A percentile compares a stretch with the other conserved stretches of the same genome.
These are phyloP conservation scores for Cladorrhinum samala DNA, from an alignment of 495 filamentous ascomycete species.

Conservation along the genomic window DNA sequence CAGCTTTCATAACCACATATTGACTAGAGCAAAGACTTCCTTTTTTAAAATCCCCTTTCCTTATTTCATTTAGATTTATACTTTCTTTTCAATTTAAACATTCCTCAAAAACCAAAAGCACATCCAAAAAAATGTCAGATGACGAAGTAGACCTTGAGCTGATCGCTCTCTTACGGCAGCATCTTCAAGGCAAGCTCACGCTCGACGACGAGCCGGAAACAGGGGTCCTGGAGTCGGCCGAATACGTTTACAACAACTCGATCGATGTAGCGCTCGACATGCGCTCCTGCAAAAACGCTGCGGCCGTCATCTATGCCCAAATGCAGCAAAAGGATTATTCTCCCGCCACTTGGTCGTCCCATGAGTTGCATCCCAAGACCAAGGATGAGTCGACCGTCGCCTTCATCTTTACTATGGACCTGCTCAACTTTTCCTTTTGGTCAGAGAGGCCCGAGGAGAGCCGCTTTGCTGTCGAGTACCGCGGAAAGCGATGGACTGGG, in stretches of 20 bases:
- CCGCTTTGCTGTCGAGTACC: slow-evolving; percentile 74
- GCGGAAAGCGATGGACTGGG: slow-evolving; percentile 76
- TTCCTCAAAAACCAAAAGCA: background rate
- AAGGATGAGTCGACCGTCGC: slow-evolving; percentile 72
- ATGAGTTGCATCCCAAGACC: slow-evolving; percentile 82
- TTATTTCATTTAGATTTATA: background rate
- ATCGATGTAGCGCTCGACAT: slow-evolving; percentile 87
- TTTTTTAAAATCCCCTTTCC: too few relatives aligned
- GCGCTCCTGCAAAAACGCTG: slow-evolving; percentile 70
- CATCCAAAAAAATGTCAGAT: slow-evolving; percentile 61
- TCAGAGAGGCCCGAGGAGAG: slow-evolving; percentile 57
- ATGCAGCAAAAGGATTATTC: slow-evolving; percentile 85
- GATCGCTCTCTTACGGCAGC: slow-evolving; percentile 76
- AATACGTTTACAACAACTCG: slow-evolving; percentile 85
- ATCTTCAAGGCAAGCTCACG: slow-evolving; percentile 53
- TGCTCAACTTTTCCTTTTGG: slow-evolving; percentile 97
- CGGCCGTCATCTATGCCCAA: slow-evolving; percentile 63
- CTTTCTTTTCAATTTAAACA: background rate
- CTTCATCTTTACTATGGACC: slow-evolving; percentile 95
- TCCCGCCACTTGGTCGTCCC: slow-evolving; percentile 75
- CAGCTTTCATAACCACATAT: too few relatives aligned
- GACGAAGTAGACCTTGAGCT: slow-evolving; percentile 86
- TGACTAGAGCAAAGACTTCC: too few relatives aligned
- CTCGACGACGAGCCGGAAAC: slow-evolving; percentile 57
- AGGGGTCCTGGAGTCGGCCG: slow-evolving; percentile 72